Base-by-base conservation (phyloP, 257 asterid genomes). In the Solanum chilense region DNA sequence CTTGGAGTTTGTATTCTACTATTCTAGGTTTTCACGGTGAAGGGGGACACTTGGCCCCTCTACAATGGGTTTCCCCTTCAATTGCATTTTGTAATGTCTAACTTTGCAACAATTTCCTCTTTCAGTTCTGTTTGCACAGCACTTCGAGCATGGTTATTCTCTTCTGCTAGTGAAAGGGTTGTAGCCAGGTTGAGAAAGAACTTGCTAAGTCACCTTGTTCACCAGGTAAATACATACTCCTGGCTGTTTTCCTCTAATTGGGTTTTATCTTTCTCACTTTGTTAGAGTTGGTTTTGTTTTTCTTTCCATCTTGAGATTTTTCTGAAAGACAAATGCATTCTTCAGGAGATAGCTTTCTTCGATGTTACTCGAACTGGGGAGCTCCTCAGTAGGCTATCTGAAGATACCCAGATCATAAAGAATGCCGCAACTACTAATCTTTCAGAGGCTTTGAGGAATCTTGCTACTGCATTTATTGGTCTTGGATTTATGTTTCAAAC, bases 291-390 rank as follows among this genome's bases (percentile, higher is more conserved):
- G 83, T 78, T 27, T 78, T 45, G 64, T 27, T 27, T 47, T 70
- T 70, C 64, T 85, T 60, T 69, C 71, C 45, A 45, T 69, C 82
- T 47, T 29, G 60, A 56, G 62, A 27, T 41, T 70, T 52, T 44
- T 85, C 78, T 74, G 76, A 83, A 66, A 86, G 82, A 56, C 49
- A 21, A 33, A 68, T 87, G 29, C 82, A 31, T 87, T 42, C 86
- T 85, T 85, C 86, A 95, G 98, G 98, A 96, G 90, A 92, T 96
- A 90, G 99, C 98, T 14, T 96, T 96, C 90, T 96, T 91, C 39
- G 99, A 96, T 90, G 92, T 96, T 85, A 94, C 98, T 82, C 96
- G 99, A 44, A 96, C 99, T 18, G 99, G 99, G 87, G 99, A 96
- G 89, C 97, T 96, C 86, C 88, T 96, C 85, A 96, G 99, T 89